A percentile compares a stretch with the other conserved stretches of the same genome.
phyloP scores from a whole-genome alignment of 306 rosid species.

The Crataegus laevigata region DNA sequence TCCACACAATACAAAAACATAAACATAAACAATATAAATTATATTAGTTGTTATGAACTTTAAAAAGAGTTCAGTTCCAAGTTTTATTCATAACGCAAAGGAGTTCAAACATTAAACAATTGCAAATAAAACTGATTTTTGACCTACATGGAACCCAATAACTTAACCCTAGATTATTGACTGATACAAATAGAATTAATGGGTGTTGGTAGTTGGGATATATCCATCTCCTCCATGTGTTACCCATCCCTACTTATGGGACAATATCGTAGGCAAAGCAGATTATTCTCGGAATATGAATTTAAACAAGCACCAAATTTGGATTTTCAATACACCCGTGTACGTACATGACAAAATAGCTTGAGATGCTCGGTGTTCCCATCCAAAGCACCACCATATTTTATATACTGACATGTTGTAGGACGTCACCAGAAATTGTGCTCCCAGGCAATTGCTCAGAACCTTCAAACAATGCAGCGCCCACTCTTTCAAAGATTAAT shows the following conservation, averaged over 20 bases:
- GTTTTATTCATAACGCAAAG: not conserved
- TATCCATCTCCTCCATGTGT: constrained; percentile 12
- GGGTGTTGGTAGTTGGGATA: constrained; percentile 19
- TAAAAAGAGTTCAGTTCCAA: no score
- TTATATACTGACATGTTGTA: not conserved
- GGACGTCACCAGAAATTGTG: not conserved
- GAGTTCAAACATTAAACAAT: not conserved
- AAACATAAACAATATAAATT: no score
- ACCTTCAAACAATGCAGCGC: not conserved
- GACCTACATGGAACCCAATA: not conserved
- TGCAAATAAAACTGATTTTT: not conserved
- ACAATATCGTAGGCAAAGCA: not conserved
- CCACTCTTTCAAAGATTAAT: not conserved
- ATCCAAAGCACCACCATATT: not conserved
- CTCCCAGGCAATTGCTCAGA: not conserved
- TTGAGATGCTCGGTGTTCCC: not conserved
- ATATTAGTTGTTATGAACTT: no score
- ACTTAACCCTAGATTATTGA: not conserved
- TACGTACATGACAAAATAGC: not conserved
- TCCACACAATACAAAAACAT: no score
- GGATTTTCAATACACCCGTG: not conserved
- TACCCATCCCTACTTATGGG: not conserved
- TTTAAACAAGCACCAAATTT: not conserved
- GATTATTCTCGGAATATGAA: constrained; percentile 29
- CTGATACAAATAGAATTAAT: no score